phyloP scores from a whole-genome alignment of 768 basidiomycete genomes.

The Xerocomellus intermedius region DNA sequence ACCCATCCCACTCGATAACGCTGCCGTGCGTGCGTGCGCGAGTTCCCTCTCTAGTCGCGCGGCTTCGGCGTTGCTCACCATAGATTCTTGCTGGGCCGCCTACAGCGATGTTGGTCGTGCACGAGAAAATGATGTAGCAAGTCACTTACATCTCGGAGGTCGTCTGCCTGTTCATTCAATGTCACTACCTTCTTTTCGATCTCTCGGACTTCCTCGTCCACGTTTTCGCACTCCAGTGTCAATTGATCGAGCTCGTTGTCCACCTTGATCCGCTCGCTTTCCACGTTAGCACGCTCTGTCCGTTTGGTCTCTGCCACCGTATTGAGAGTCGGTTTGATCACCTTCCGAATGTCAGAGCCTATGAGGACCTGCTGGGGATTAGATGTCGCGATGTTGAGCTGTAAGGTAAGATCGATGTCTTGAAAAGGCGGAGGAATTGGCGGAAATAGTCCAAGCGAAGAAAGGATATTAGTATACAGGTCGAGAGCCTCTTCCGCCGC shows the following conservation, averaged over 20 bases:
- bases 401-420: slow-evolving; percentile 73
- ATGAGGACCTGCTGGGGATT: slow-evolving; percentile 65
- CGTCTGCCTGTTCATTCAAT: slow-evolving; percentile 74
- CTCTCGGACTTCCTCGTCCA: slow-evolving; percentile 74
- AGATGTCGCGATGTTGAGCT: slow-evolving; percentile 75
- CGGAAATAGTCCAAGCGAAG: slow-evolving; percentile 74
- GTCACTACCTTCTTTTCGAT: slow-evolving; percentile 69
- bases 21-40: slow-evolving; percentile 70
- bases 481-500: slow-evolving; percentile 82
- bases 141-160: slow-evolving; percentile 69
- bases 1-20: slow-evolving; percentile 77
- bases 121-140: not conserved
- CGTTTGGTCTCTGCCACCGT: slow-evolving; percentile 71
- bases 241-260: slow-evolving; percentile 83
- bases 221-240: slow-evolving; percentile 72
- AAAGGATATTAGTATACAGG: slow-evolving; percentile 72
- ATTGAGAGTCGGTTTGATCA: slow-evolving; percentile 75
- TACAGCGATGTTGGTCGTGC: slow-evolving; percentile 28
- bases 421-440: slow-evolving; percentile 69
- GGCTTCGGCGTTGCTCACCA: slow-evolving; percentile 64
- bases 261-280: slow-evolving; percentile 75
- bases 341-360: slow-evolving; percentile 68
- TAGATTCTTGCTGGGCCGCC: slow-evolving; percentile 77
- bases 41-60: slow-evolving; percentile 68
- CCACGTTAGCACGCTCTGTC: slow-evolving; percentile 62